Base-by-base conservation (phyloP, 164 flowering plant species). In the Warburgia ugandensis region DNA sequence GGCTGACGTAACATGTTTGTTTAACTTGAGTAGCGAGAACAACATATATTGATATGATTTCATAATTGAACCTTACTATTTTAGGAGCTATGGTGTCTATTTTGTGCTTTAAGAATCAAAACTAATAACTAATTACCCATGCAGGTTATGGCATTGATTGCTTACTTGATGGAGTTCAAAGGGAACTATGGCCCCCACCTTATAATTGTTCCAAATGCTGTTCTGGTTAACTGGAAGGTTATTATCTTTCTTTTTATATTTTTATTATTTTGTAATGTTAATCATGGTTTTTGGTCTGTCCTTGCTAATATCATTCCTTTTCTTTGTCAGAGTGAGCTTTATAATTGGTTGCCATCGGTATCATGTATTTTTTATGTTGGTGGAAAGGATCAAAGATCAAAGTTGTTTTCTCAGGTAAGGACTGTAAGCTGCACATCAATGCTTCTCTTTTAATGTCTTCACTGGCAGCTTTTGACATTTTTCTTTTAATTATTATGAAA, bases 141-240 rank as follows among this genome's bases (percentile, higher is more conserved):
- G 58, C 71, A 94, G 99, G 99, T 94, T 9, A 94, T 94, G 99
- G 86, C 99, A 50, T 68, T 94, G 74, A 89, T 94, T 65, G 99
- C 99, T 46, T 86, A 86, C 64, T 57, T 94, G 66, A 94, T 94
- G 99, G 99, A 89, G 73, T 94, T 79, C 58, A 89, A 94, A 77
- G 95, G 97, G 47, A 94, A 94, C 69, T 81, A 86, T 86, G 99
- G 99, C 0, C 99, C 99, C 10, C 99, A 94, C 76, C 96, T 94
- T 54, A 89, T 89, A 47, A 86, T 94, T 67, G 99, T 94, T 35
- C 99, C 99, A 10, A 94, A 94, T 81, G 99, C 99, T 61, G 99
- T 94, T 64, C 56, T 94, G 68, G 99, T 94, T 22, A 89, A 94
- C 54, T 94, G 97, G 99, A 94, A 94, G 99, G 99, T 94, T n/a